Evolutionary conservation across 257 asterid genomes (phyloP).

Genomic region (Jacaranda copaia): DNA sequence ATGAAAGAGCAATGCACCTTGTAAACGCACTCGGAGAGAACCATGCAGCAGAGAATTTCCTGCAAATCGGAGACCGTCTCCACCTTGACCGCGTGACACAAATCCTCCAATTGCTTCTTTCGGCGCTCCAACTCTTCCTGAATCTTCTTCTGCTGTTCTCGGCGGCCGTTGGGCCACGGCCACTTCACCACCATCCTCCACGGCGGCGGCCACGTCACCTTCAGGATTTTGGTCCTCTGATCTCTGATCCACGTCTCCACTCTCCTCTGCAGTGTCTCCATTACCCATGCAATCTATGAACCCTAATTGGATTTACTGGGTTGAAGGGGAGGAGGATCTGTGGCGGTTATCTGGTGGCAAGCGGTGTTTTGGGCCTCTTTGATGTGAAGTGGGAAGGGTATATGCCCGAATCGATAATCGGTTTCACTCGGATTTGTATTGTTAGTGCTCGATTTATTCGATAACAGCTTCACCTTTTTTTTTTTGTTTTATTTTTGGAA

Average conservation of each 20-base stretch:
- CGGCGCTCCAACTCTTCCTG: conserved; percentile 74
- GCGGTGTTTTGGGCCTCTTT: conserved; percentile 22
- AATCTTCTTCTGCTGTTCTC: conserved; percentile 70
- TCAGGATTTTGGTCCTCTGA: conserved; percentile 73
- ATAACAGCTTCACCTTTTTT: no score
- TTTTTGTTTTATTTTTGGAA: no score
- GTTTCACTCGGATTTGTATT: not conserved
- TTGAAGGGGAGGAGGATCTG: conserved; percentile 28
- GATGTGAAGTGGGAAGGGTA: conserved; percentile 29
- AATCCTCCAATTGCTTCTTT: conserved; percentile 80
- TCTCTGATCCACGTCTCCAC: conserved; percentile 96
- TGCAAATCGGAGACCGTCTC: conserved; percentile 90
- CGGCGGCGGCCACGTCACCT: conserved; percentile 83
- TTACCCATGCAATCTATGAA: conserved; percentile 49
- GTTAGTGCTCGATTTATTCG: no score
- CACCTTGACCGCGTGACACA: conserved; percentile 83
- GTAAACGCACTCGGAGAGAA: conserved; percentile 95
- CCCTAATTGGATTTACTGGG: conserved; percentile 49
- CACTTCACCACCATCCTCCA: conserved; percentile 82
- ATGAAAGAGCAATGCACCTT: conserved; percentile 56
- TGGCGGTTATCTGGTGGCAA: conserved; percentile 41
- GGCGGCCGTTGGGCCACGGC: conserved; percentile 85
- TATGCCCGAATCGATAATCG: conserved; percentile 23
- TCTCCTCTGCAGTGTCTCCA: conserved; percentile 77
- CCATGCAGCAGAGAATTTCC: conserved; percentile 97